Conservation (phyloP, 352 stramenopile genomes). For the Pythium rhizo-oryzae region DNA sequence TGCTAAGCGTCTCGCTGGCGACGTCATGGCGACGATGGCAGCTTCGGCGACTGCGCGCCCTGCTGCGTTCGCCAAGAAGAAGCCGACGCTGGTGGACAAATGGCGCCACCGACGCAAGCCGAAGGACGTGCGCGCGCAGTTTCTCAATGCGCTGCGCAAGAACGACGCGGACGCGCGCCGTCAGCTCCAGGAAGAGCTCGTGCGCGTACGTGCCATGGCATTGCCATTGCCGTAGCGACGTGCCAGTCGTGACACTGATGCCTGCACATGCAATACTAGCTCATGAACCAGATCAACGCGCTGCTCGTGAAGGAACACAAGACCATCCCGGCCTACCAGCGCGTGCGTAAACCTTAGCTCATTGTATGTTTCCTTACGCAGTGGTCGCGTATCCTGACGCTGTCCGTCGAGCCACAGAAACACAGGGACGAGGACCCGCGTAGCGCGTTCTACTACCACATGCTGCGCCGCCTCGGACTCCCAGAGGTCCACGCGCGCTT, state of each 20-base stretch:
- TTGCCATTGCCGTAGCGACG: no score
- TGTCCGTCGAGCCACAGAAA: slow-evolving; percentile 32
- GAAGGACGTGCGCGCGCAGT: slow-evolving; percentile 42
- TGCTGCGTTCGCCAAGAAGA: slow-evolving; percentile 4
- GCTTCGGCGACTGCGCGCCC: no score
- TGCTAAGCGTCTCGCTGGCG: no score
- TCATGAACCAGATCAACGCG: slow-evolving; percentile 72
- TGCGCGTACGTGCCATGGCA: slow-evolving; percentile 35
- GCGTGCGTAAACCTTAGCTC: no score
- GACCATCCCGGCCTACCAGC: slow-evolving; percentile 46
- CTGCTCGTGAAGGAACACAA: slow-evolving; percentile 68
- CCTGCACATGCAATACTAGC: slow-evolving; percentile 23
- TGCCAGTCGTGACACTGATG: no score
- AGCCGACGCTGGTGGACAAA: slow-evolving; percentile 18
- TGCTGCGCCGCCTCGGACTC: slow-evolving; percentile 71
- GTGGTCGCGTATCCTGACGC: no score
- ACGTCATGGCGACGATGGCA: not conserved
- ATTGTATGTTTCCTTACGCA: no score
- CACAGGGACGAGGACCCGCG: slow-evolving; percentile 68
- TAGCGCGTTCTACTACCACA: slow-evolving; percentile 76
- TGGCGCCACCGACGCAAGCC: slow-evolving; percentile 34
- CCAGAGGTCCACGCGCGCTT: slow-evolving; percentile 75
- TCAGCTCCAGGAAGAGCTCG: slow-evolving; percentile 41
- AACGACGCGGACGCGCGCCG: slow-evolving; percentile 43
- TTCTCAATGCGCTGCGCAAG: slow-evolving; percentile 42